These are phyloP conservation scores for Rhodotorula sphaerocarpa DNA, from an alignment of 768 basidiomycete species.

Conservation along the genomic window DNA sequence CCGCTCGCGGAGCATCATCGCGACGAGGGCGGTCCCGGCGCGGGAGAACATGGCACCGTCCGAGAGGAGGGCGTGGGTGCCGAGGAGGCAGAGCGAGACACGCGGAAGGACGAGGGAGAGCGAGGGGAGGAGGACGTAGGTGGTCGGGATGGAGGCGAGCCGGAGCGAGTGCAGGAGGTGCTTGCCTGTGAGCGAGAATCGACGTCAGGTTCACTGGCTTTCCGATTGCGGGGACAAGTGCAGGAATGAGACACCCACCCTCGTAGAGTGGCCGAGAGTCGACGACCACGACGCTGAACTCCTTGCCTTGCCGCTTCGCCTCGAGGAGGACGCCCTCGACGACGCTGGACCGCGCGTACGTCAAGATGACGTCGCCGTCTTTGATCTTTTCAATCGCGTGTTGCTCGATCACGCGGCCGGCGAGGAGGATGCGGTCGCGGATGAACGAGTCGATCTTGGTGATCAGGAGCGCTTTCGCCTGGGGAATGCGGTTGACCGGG, in stretches of 20 bases:
- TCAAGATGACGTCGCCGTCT: constrained; percentile 82
- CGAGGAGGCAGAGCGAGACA: constrained; percentile 75
- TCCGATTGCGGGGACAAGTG: no score
- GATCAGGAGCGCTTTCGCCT: constrained; percentile 83
- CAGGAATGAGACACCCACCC: constrained; percentile 48
- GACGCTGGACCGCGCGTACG: constrained; percentile 88
- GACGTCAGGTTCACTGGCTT: background rate
- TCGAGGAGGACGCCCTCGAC: constrained; percentile 80
- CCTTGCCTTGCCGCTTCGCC: constrained; percentile 64
- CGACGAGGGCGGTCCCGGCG: constrained; percentile 88
- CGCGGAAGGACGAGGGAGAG: constrained; percentile 70
- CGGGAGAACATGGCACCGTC: constrained; percentile 91
- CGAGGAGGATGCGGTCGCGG: constrained; percentile 82
- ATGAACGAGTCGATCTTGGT: constrained; percentile 86
- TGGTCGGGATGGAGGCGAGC: constrained; percentile 65
- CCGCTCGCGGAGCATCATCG: constrained; percentile 86
- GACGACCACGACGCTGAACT: constrained; percentile 82
- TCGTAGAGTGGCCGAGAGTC: constrained; percentile 93
- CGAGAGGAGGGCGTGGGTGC: constrained; percentile 87
- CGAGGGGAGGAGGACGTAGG: constrained; percentile 83
- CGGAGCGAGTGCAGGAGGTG: constrained; percentile 63
- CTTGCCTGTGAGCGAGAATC: constrained; percentile 56
- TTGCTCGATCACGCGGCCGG: constrained; percentile 85
- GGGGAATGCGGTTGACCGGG: background rate
- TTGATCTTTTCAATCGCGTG: constrained; percentile 87